Evolutionary conservation across 2,329 filamentous ascomycete genomes (phyloP).

Genomic region (Trichoderma semiorbis): DNA sequence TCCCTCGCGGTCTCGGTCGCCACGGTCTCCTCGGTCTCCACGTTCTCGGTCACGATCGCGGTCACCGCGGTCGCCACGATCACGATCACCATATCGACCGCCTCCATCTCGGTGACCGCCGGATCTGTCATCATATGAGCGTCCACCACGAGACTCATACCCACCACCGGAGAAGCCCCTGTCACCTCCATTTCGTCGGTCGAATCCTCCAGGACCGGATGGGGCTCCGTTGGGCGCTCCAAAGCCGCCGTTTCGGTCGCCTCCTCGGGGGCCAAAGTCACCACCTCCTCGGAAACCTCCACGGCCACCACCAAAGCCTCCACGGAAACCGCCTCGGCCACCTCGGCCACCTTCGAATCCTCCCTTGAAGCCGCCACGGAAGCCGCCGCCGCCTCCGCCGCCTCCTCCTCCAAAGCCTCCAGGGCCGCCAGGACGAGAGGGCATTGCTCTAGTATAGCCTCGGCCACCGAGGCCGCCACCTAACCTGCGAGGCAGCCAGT

Average conservation of each 20-base stretch:
- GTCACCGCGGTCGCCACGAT: conserved; percentile 43
- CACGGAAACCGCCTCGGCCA: conserved; percentile 49
- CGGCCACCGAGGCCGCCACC: conserved; percentile 90
- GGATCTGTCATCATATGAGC: conserved; percentile 58
- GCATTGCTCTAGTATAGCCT: conserved; percentile 81
- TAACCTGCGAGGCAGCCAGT: conserved; percentile 87
- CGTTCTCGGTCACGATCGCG: conserved; percentile 38
- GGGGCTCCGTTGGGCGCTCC: conserved; percentile 57
- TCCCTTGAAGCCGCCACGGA: conserved; percentile 41
- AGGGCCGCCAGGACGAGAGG: conserved; percentile 65
- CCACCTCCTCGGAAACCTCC: conserved; percentile 37
- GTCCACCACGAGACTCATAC: conserved; percentile 55
- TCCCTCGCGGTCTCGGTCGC: conserved; percentile 24
- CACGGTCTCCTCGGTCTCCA: conserved; percentile 25
- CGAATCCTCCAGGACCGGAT: conserved; percentile 54
- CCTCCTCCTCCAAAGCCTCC: conserved; percentile 52
- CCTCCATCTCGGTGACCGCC: conserved; percentile 50
- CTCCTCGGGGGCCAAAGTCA: conserved; percentile 35
- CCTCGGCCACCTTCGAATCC: conserved; percentile 49
- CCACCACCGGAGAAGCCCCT: conserved; percentile 46
- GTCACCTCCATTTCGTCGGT: conserved; percentile 44
- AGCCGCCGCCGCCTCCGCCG: conserved; percentile 44
- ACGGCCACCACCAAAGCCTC: conserved; percentile 34
- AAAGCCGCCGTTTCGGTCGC: conserved; percentile 48
- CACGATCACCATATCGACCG: conserved; percentile 38